Evolutionary conservation across 495 filamentous ascomycete genomes (phyloP).

Genomic region (Chaetomium cochliodes): DNA sequence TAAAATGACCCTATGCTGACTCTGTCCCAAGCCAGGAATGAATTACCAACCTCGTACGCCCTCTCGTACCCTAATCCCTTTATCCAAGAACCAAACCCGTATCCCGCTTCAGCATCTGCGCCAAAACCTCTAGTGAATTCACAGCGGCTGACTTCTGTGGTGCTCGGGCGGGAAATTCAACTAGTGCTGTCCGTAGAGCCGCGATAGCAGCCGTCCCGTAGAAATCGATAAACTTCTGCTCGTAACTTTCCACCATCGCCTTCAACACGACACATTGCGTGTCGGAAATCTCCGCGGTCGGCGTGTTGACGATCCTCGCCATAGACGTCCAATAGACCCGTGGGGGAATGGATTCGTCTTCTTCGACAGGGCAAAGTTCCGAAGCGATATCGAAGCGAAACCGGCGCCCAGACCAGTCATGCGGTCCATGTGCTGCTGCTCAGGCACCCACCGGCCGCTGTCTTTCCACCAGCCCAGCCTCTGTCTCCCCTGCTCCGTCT

Average conservation of each 20-base stretch:
- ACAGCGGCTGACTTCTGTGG: constrained; percentile 53
- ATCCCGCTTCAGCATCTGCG: constrained; percentile 57
- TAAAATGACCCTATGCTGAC: not conserved
- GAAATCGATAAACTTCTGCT: constrained; percentile 66
- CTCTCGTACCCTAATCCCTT: not conserved
- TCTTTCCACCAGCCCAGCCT: constrained; percentile 76
- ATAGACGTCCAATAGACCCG: constrained; percentile 76
- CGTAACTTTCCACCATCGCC: constrained; percentile 69
- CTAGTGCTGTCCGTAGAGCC: constrained; percentile 61
- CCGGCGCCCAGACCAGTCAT: constrained; percentile 85
- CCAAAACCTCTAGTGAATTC: constrained; percentile 58
- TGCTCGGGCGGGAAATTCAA: constrained; percentile 63
- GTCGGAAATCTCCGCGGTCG: constrained; percentile 61
- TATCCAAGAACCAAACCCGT: constrained; percentile 52
- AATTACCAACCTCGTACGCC: not conserved
- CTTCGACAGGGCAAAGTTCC: constrained; percentile 69
- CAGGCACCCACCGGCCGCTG: constrained; percentile 55
- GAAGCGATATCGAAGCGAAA: constrained; percentile 73
- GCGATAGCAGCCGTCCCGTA: constrained; percentile 71
- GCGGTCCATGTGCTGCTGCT: constrained; percentile 70
- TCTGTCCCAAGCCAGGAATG: constrained; percentile 2
- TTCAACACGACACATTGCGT: constrained; percentile 79
- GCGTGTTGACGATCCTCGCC: constrained; percentile 69
- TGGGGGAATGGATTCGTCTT: constrained; percentile 73
- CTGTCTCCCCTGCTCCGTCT: constrained; percentile 62